Evolutionary conservation across 345 rosid genomes (phyloP).

Genomic region (Salix exigua): DNA sequence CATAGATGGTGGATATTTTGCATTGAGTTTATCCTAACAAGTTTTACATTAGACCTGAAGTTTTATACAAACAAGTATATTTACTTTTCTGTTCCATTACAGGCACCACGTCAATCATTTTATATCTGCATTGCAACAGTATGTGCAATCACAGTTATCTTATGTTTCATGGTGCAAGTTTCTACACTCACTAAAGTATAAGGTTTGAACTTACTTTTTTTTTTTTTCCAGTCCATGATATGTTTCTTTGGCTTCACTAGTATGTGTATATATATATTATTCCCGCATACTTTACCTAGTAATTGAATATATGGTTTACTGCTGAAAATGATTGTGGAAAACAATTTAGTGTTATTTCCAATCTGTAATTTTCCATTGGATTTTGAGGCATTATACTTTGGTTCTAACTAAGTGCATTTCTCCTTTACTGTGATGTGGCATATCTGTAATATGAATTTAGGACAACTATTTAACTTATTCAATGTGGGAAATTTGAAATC

Average conservation of each 20-base stretch:
- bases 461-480: neutral
- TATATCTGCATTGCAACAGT: conserved; percentile 76
- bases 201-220: conserved; percentile 40
- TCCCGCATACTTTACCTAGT: neutral
- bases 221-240: neutral
- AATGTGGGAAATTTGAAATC: neutral
- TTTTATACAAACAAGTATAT: conserved; percentile 6
- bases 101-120: conserved; percentile 93
- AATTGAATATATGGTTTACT: neutral
- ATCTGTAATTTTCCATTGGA: neutral
- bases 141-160: conserved; percentile 82
- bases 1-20: too few species aligned
- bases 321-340: neutral
- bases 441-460: neutral
- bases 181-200: conserved; percentile 69
- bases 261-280: neutral
- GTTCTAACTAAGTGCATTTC: too few species aligned
- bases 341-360: too few species aligned
- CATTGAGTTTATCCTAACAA: too few species aligned
- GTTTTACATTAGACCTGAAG: neutral
- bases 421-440: neutral
- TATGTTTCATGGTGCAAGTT: conserved; percentile 88
- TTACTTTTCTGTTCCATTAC: conserved; percentile 29
- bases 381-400: neutral
- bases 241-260: neutral